These are phyloP conservation scores for Trametes versicolor DNA, from an alignment of 1,284 basidiomycete species.

Conservation along the genomic window DNA sequence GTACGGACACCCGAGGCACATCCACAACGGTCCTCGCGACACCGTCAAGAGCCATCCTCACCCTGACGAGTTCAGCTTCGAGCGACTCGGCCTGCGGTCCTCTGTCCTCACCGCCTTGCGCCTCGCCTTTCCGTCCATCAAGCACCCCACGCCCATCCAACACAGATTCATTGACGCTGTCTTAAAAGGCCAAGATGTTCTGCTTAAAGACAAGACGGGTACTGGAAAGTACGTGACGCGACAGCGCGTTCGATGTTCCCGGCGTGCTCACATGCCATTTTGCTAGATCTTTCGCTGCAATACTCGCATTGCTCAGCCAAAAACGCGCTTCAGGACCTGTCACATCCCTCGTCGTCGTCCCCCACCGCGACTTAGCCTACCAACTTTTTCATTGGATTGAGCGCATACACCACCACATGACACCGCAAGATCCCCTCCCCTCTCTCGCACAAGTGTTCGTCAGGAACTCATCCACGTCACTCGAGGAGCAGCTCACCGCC, in stretches of 20 bases:
- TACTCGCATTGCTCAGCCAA: conserved; percentile 72
- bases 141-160: conserved; percentile 67
- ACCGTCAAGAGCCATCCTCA: conserved; percentile 16
- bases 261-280: conserved; percentile 7
- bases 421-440: conserved; percentile 40
- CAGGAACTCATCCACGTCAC: conserved; percentile 52
- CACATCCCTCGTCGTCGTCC: conserved; percentile 69
- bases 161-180: conserved; percentile 69
- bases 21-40: conserved; percentile 26
- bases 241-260: neutral
- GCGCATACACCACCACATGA: conserved; percentile 52
- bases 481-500: conserved; percentile 46
- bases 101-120: conserved; percentile 57
- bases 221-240: conserved; percentile 72
- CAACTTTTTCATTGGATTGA: conserved; percentile 77
- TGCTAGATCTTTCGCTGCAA: conserved; percentile 72
- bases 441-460: conserved; percentile 69
- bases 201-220: conserved; percentile 76
- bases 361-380: conserved; percentile 77
- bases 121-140: conserved; percentile 70
- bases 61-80: conserved; percentile 31
- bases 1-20: neutral
- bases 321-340: conserved; percentile 41
- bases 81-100: conserved; percentile 60
- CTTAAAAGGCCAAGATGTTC: conserved; percentile 62